phyloP scores from a whole-genome alignment of 2,329 filamentous ascomycete genomes.

The Colletotrichum echinochloae region DNA sequence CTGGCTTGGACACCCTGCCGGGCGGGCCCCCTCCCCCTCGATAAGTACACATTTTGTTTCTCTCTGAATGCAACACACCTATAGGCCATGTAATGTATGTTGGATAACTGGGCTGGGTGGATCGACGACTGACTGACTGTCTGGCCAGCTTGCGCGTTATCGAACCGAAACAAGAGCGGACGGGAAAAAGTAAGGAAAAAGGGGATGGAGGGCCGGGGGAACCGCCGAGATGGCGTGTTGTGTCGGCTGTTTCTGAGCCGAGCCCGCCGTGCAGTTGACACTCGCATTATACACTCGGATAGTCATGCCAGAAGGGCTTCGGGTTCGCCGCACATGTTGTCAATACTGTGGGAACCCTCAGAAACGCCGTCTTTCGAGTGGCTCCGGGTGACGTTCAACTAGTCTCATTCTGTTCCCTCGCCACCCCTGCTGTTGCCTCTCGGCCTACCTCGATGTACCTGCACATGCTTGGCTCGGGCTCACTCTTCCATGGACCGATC shows the following conservation, averaged over 20 bases:
- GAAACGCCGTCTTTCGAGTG: not conserved
- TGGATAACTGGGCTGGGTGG: not conserved
- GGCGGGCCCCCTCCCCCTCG: not conserved
- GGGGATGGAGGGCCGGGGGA: not conserved
- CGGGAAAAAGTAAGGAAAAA: not conserved
- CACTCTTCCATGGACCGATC: not conserved
- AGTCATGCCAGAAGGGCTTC: conserved; percentile 27
- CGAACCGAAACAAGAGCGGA: not conserved
- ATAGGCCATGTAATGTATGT: too few species aligned
- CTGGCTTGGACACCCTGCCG: not conserved
- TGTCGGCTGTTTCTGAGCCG: conserved; percentile 29
- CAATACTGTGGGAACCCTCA: conserved; percentile 3
- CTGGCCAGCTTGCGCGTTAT: not conserved
- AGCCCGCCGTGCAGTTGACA: not conserved
- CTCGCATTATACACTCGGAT: not conserved
- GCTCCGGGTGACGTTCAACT: conserved; percentile 32
- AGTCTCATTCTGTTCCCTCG: conserved; percentile 18
- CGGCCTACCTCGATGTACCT: not conserved
- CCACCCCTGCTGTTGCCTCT: not conserved
- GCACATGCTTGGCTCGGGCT: not conserved
- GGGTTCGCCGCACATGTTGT: not conserved
- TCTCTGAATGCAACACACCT: too few species aligned
- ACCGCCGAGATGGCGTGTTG: conserved; percentile 22
- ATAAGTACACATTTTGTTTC: not conserved
- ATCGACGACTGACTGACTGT: not conserved